phyloP scores from a whole-genome alignment of 2,329 filamentous ascomycete species.

The Hypoxylon sp. region DNA sequence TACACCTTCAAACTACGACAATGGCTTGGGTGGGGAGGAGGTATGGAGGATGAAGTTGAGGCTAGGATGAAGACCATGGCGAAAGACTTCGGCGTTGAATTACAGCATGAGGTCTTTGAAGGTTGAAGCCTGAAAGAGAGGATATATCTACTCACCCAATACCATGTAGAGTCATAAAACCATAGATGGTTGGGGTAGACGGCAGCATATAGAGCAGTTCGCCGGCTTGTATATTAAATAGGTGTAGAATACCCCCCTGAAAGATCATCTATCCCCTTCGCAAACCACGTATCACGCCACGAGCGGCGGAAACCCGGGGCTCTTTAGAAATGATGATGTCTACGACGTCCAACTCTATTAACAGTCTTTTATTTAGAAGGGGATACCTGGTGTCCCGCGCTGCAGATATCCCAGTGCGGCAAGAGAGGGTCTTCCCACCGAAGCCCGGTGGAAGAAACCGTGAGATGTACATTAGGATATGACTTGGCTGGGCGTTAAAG shows the following conservation, averaged over 20 bases:
- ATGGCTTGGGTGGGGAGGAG: conserved; percentile 78
- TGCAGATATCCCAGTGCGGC: neutral
- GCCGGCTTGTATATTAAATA: conserved; percentile 32
- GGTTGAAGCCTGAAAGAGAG: conserved; percentile 64
- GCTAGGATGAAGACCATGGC: conserved; percentile 87
- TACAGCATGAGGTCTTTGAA: conserved; percentile 90
- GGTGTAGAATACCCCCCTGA: conserved; percentile 25
- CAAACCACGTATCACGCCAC: too few species aligned
- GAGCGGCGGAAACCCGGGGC: neutral
- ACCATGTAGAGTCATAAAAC: conserved; percentile 26
- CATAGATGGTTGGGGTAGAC: conserved; percentile 32
- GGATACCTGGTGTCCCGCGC: neutral
- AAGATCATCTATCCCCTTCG: conserved; percentile 14
- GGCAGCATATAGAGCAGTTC: conserved; percentile 31
- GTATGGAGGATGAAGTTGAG: conserved; percentile 96
- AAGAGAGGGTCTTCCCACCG: neutral
- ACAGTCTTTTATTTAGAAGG: neutral
- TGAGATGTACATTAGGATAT: neutral
- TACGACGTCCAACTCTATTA: too few species aligned
- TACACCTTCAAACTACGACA: conserved; percentile 84
- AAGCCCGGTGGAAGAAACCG: neutral
- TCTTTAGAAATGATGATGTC: neutral
- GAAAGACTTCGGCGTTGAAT: conserved; percentile 89
- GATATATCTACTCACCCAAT: conserved; percentile 19
- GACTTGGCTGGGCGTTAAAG: conserved; percentile 4